phyloP scores from a whole-genome alignment of 176 grass and related monocot species.

The Lolium rigidum region DNA sequence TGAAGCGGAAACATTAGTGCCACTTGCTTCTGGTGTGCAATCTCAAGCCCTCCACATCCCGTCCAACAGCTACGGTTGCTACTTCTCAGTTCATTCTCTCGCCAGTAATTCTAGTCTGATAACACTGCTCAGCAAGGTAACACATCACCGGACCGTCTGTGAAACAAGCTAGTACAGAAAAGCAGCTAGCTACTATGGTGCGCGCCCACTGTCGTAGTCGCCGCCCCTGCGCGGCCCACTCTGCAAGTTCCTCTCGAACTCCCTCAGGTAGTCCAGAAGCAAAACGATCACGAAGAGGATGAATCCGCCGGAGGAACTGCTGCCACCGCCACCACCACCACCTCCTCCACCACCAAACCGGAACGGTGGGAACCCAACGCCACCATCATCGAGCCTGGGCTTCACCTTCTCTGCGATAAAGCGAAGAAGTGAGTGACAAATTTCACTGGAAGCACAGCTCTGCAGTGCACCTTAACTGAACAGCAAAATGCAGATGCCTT shows the following conservation, averaged over 20 bases:
- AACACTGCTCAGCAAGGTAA: not conserved
- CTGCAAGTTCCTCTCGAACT: conserved; percentile 59
- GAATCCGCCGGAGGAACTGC: conserved; percentile 53
- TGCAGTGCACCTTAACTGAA: not conserved
- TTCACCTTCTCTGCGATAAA: conserved; percentile 42
- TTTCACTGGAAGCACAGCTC: not conserved
- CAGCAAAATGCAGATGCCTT: not conserved
- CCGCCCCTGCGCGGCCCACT: conserved; percentile 42
- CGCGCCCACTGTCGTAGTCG: conserved; percentile 41
- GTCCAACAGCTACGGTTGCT: not conserved
- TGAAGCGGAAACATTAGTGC: not conserved
- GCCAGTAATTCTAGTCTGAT: not conserved
- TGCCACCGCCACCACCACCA: conserved; percentile 13
- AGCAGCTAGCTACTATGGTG: conserved; percentile 20
- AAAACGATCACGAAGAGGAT: conserved; percentile 57
- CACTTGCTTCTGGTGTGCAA: not conserved
- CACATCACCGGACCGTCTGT: not conserved
- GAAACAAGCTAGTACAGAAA: not conserved
- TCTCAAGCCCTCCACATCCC: not conserved
- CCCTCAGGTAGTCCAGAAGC: conserved; percentile 57
- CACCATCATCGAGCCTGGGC: conserved; percentile 57
- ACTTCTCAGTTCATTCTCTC: not conserved
- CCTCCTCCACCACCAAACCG: conserved; percentile 53
- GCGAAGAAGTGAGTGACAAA: not conserved
- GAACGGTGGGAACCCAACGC: conserved; percentile 53